Base-by-base conservation (phyloP, 441 rosid species). In the Pelargonium myrrhifolium region DNA sequence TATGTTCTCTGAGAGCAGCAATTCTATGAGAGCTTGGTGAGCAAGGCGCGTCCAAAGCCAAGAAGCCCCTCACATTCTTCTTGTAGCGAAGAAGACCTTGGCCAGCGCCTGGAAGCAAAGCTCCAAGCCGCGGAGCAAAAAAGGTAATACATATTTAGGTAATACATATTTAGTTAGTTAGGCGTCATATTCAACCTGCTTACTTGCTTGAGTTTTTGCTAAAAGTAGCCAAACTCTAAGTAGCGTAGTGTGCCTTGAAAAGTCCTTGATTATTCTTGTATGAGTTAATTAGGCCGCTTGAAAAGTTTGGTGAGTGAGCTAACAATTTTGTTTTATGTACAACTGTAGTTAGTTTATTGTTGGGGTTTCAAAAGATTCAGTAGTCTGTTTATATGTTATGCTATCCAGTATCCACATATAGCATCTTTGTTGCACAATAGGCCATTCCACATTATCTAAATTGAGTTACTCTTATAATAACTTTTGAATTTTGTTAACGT, bases 81-180 rank as follows among this genome's bases (percentile, higher is more conserved):
- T 63, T 78, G 86, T 2, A 65, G 65, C 0, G 93, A 84, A 75
- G 93, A 84, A 67, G 81, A 88, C 69, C 89, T 80, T 62, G 83
- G 87, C 65, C 93, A 88, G 73, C 84, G 98, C 9, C 94, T 94
- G 72, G 96, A 94, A 73, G 97, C 99, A 3, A 92, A 83, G 79
- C 98, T 92, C 73, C 88, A 79, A 65, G 97, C 99, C 40, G 99
- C 99, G 14, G 96, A 88, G 81, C 91, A 79, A 77, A 94, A 94
- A 78, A 86, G 99, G n/a, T n/a, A n/a, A n/a, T n/a, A n/a, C n/a
- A n/a, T n/a, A n/a, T n/a, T n/a, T n/a, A n/a, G n/a, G 99, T 94
- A 45, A 18, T 37, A 20, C 40, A 6, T 2, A 37, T 37, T 37
- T 37, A 37, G 40, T 37, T 37, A 37, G 40, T 37, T 37, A 4